phyloP scores from a whole-genome alignment of 495 filamentous ascomycete genomes.

The Daldinia concentrica region DNA sequence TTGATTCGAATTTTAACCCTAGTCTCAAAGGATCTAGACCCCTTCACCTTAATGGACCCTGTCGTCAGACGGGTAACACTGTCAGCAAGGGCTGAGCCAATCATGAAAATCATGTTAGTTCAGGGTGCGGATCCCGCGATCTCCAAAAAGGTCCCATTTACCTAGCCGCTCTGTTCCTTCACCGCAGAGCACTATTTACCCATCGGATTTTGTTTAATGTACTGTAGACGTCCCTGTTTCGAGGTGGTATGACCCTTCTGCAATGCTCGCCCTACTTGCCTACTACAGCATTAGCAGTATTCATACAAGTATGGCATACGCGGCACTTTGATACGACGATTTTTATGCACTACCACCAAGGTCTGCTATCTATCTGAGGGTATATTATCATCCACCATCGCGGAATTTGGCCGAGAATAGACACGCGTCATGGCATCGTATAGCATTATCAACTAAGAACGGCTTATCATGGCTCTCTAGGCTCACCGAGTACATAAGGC shows the following conservation, averaged over 20 bases:
- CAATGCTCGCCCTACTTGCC: constrained; percentile 3
- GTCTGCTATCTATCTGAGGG: constrained; percentile 8
- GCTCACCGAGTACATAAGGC: constrained; percentile 14
- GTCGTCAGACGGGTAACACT: constrained; percentile 29
- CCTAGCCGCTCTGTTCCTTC: constrained; percentile 12
- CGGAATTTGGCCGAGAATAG: constrained; percentile 30
- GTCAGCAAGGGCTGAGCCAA: constrained; percentile 32
- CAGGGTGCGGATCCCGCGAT: constrained; percentile 35
- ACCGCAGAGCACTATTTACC: constrained; percentile 11
- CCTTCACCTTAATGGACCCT: constrained; percentile 27
- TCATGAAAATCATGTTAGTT: constrained; percentile 4
- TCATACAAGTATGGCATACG: constrained; percentile 6
- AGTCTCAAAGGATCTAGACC: constrained; percentile 42
- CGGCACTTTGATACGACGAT: constrained; percentile 14
- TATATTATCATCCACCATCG: constrained; percentile 16
- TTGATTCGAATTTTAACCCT: constrained; percentile 16
- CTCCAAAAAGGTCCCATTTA: constrained; percentile 26
- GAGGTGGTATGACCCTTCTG: constrained; percentile 18
- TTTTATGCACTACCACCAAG: constrained; percentile 1
- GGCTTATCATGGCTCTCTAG: constrained; percentile 1
- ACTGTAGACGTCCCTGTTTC: background rate
- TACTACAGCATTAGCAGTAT: constrained; percentile 5
- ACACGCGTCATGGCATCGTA: constrained; percentile 10
- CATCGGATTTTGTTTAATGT: constrained; percentile 12
- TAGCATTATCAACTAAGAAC: constrained; percentile 15